phyloP scores from a whole-genome alignment of 2,329 filamentous ascomycete genomes.

The Drechslerella coelobrocha region DNA sequence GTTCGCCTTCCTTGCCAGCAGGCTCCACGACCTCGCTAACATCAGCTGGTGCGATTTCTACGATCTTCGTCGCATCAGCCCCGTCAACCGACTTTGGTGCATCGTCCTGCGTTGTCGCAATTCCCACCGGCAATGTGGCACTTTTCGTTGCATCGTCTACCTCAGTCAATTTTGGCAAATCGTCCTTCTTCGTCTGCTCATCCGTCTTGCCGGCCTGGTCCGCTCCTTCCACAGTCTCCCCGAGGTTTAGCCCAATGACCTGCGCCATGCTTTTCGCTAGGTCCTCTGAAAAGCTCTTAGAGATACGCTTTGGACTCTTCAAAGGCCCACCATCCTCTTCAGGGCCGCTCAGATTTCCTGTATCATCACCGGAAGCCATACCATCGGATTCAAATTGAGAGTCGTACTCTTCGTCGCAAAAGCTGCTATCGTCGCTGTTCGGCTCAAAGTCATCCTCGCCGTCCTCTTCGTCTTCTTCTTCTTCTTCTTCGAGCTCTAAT shows the following conservation, averaged over 20 bases:
- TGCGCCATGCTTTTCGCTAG: conserved; percentile 35
- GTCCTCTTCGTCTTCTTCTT: conserved; percentile 47
- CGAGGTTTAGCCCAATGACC: conserved; percentile 33
- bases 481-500: conserved; percentile 33
- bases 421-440: conserved; percentile 45
- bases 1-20: not conserved
- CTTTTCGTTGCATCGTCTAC: conserved; percentile 4
- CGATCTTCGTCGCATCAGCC: no score
- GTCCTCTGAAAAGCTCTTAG: conserved; percentile 33
- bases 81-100: not conserved
- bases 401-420: conserved; percentile 46
- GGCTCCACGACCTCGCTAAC: not conserved
- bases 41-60: not conserved
- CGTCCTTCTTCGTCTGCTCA: not conserved
- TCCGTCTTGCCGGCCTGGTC: not conserved
- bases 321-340: conserved; percentile 43
- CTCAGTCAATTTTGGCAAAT: conserved; percentile 8
- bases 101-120: not conserved
- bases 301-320: conserved; percentile 45
- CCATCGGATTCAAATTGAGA: conserved; percentile 46
- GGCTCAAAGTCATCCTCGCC: conserved; percentile 39
- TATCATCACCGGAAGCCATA: conserved; percentile 34
- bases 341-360: conserved; percentile 38
- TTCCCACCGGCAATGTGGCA: not conserved
- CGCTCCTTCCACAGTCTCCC: not conserved